These are phyloP conservation scores for Fragaria vesca DNA, from an alignment of 306 rosid species.

Conservation along the genomic window DNA sequence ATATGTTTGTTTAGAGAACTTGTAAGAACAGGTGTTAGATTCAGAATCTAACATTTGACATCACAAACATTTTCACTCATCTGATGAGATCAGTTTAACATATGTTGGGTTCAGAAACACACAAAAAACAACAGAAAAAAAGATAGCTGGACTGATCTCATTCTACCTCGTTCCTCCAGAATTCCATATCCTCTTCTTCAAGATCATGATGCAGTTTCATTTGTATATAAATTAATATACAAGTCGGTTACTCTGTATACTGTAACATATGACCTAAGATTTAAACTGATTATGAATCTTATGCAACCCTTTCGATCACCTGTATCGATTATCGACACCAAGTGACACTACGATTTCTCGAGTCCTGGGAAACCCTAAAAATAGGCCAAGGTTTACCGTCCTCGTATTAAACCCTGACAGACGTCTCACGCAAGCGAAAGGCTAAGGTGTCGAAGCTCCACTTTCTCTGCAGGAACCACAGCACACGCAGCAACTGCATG, in stretches of 20 bases:
- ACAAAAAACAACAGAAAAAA: no score
- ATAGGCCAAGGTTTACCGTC: background rate
- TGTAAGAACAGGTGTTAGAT: no score
- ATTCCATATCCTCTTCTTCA: no score
- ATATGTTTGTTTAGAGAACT: no score
- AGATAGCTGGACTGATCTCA: no score
- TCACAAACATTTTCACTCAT: no score
- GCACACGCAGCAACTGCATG: constrained; percentile 1
- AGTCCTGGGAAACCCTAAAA: background rate
- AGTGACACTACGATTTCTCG: background rate
- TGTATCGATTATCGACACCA: background rate
- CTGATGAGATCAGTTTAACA: no score
- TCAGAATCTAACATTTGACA: no score
- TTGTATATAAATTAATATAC: no score
- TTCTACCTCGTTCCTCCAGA: no score
- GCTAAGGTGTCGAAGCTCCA: background rate
- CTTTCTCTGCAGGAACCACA: background rate
- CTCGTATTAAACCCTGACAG: background rate
- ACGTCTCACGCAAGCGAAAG: background rate
- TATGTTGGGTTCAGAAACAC: no score
- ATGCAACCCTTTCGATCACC: background rate
- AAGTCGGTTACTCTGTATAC: background rate
- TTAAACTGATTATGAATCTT: background rate
- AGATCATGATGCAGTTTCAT: no score
- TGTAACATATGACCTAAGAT: background rate